Conservation (phyloP, 768 basidiomycete species). For the Lactarius deliciosus region DNA sequence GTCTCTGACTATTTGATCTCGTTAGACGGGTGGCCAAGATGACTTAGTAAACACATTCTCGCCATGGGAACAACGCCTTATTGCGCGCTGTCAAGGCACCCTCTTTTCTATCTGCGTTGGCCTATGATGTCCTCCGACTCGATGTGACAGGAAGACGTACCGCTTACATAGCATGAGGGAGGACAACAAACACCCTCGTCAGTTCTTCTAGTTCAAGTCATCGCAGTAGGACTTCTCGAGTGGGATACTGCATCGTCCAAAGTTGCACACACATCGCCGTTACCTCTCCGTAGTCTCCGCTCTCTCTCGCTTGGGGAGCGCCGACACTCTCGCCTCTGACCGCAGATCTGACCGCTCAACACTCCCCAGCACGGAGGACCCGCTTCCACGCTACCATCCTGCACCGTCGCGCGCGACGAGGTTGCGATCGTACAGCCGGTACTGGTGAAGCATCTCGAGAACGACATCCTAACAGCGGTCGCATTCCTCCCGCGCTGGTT, state of each 20-base stretch:
- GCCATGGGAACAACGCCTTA: constrained; percentile 88
- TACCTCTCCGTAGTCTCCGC: no score
- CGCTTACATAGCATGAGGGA: constrained; percentile 93
- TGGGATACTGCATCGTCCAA: constrained; percentile 86
- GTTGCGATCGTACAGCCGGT: constrained; percentile 86
- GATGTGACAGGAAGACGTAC: constrained; percentile 86
- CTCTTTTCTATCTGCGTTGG: constrained; percentile 86
- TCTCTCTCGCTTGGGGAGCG: no score
- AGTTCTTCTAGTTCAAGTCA: constrained; percentile 31
- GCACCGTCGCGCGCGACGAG: constrained; percentile 67
- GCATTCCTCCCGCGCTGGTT: constrained; percentile 62
- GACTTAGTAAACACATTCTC: constrained; percentile 49
- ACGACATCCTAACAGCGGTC: constrained; percentile 71
- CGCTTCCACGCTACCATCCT: no score
- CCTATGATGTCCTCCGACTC: constrained; percentile 88
- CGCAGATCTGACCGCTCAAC: no score
- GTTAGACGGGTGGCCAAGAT: no score
- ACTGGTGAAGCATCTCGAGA: constrained; percentile 79
- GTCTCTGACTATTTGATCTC: no score
- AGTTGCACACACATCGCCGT: constrained; percentile 38
- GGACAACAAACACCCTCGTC: constrained; percentile 85
- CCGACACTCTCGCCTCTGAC: no score
- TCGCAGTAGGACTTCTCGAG: constrained; percentile 91
- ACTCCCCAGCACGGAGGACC: no score
- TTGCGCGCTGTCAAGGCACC: constrained; percentile 98